Base-by-base conservation (phyloP, 164 flowering plant genomes). In the Magnolia sinica region DNA sequence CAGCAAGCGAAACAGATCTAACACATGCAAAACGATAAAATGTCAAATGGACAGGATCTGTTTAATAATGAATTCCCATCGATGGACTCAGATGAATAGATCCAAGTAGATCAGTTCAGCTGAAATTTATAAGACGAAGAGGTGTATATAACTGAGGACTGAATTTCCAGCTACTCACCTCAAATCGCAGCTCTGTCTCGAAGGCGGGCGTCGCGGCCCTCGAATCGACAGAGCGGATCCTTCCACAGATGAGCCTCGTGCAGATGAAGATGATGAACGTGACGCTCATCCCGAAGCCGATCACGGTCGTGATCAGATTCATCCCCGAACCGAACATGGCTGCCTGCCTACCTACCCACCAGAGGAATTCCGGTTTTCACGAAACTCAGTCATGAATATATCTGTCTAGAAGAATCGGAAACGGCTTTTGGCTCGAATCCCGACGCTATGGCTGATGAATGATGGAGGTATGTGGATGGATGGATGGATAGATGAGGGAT, bases 251-350 rank as follows among this genome's bases (percentile, higher is more conserved):
- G 23, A 93, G 82, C 81, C 94, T 87, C 9, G 93, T 82, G 80
- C 96, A 91, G 7, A 93, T 85, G 82, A 91, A 93, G 73, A 90
- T 86, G 71, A 91, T 90, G 78, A 93, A 93, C 67, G 91, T 86
- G 1, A 90, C 91, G 79, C 96, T 90, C 93, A 93, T 88, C 67
- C 87, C 94, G 79, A 93, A 93, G 58, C 96, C 98, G 73, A 91
- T 88, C 71, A 90, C 84, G 7, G 95, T 88, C 50, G 92, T 90
- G 31, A 91, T 81, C 81, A 89, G 81, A 79, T 93, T 90, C 89
- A 88, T 88, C 8, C 88, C 88, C 9, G 70, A 14, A 14, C 37
- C 70, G 22, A 74, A 13, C 70, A 65, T 74, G 68, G 52, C 68
- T 65, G 24, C 37, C 68, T 20, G 24, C 37, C 27, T 20, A 37